Conservation (phyloP, 176 grass and related monocot species). For the Tillandsia leiboldiana region DNA sequence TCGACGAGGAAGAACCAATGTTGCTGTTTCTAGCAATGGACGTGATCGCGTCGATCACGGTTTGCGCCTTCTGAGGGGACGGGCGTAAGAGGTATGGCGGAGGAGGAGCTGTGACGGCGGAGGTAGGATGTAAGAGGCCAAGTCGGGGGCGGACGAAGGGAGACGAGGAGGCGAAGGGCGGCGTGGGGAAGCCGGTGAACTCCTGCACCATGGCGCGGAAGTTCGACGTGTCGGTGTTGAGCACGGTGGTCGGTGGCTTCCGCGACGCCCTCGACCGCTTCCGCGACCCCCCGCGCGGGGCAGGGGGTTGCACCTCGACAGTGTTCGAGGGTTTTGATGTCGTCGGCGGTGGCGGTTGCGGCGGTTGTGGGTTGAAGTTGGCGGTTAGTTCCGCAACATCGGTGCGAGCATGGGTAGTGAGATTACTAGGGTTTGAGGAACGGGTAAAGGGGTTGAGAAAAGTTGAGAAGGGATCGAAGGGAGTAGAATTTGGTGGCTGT, state of each 20-base stretch:
- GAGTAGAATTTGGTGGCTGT: slow-evolving; percentile 12
- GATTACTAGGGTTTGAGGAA: slow-evolving; percentile 8
- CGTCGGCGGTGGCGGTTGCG: slow-evolving; percentile 6
- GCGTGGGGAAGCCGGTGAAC: slow-evolving; percentile 84
- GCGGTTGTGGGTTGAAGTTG: neutral
- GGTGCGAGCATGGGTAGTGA: neutral
- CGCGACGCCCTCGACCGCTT: slow-evolving; percentile 77
- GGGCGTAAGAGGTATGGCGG: slow-evolving; percentile 25
- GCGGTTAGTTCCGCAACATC: neutral
- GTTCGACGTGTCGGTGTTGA: slow-evolving; percentile 76
- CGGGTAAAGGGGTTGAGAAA: slow-evolving; percentile 30
- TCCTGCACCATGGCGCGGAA: slow-evolving; percentile 97
- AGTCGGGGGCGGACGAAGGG: slow-evolving; percentile 34
- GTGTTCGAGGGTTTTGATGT: neutral
- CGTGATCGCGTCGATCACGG: slow-evolving; percentile 26
- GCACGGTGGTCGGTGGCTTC: slow-evolving; percentile 72
- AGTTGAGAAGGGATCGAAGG: slow-evolving; percentile 29
- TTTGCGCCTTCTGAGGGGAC: slow-evolving; percentile 25
- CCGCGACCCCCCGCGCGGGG: slow-evolving; percentile 28
- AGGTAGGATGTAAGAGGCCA: slow-evolving; percentile 24
- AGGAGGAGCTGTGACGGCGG: neutral
- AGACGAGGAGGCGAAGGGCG: slow-evolving; percentile 40
- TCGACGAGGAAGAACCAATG: slow-evolving; percentile 17
- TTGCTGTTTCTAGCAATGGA: slow-evolving; percentile 20
- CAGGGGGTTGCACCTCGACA: slow-evolving; percentile 15